Evolutionary conservation across 148 eudicot species (phyloP), one percentile per base, ranked within the genome.

Genomic region (Heliosperma pusillum): DNA sequence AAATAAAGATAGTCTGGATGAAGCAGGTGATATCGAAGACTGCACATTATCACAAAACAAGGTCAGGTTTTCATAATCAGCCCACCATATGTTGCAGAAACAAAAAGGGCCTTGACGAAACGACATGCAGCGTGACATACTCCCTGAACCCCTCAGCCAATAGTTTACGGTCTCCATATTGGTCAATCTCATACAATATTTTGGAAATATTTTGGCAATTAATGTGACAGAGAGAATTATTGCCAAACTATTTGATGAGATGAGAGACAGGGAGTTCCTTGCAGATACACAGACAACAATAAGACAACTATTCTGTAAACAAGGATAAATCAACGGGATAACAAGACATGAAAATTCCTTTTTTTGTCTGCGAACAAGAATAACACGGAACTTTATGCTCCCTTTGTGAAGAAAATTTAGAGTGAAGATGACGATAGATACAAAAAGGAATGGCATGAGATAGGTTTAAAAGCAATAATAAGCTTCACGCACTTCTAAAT

Each of bases 1-100:
- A 72, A 94, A 76, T 91, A 94, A 20, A 94, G 84, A 83, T 91
- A 94, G 79, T 94, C 98, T 74, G 96, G 92, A 82, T 94, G 97
- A 75, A 94, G 93, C 69, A 94, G 88, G 83, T 94, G 96, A 82
- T 94, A 94, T 11, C 97, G 86, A 40, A 94, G 93, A 81, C 98
- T 94, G 91, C 85, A 29, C 47, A 76, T 71, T 36, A 53, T 16
- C 42, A 47, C 25, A 72, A 60, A 26, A 61, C 13, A 66, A 20
- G 40, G 16, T 17, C 17, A 57, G 30, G 24, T 10, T 50, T 50
- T 15, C 36, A 33, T 56, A 4, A 57, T 27, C 70, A 45, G 20
- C 2, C 42, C n/a, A 36, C 16, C 27, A 42, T 7, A 21, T 11
- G 53, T 9, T 8, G 9, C 15, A 9, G 27, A 66, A 66, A 36